phyloP scores from a whole-genome alignment of 1,139 yeast genomes.

The Torulaspora pretoriensis region DNA sequence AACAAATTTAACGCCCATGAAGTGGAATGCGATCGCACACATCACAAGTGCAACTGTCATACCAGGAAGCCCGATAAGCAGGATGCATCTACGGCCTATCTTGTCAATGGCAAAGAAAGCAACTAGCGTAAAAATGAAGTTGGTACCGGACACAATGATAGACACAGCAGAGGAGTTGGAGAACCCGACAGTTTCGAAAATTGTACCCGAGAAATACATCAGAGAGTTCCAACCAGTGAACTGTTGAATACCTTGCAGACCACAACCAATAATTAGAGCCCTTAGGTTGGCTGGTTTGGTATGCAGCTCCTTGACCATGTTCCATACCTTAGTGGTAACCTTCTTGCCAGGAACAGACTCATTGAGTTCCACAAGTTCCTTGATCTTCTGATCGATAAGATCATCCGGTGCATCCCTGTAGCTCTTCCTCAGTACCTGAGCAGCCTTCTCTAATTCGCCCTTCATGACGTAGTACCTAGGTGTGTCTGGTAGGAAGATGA shows the following conservation, averaged over 20 bases:
- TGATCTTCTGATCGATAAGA: conserved; percentile 53
- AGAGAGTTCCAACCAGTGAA: conserved; percentile 93
- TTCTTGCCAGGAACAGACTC: conserved; percentile 61
- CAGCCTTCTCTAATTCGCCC: conserved; percentile 62
- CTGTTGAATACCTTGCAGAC: conserved; percentile 91
- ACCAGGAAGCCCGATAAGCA: conserved; percentile 71
- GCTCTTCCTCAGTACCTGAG: conserved; percentile 55
- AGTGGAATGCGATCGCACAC: conserved; percentile 88
- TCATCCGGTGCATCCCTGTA: conserved; percentile 55
- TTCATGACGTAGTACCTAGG: conserved; percentile 82
- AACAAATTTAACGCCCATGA: conserved; percentile 55
- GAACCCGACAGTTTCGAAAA: conserved; percentile 86
- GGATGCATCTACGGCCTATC: conserved; percentile 78
- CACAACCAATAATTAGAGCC: conserved; percentile 85
- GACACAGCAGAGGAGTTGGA: conserved; percentile 88
- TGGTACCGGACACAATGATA: conserved; percentile 85
- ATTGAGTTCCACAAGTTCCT: conserved; percentile 54
- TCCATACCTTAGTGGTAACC: conserved; percentile 52
- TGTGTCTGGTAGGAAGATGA: conserved; percentile 88
- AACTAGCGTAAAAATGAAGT: conserved; percentile 75
- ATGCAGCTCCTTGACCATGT: conserved; percentile 66
- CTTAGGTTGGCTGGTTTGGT: conserved; percentile 75
- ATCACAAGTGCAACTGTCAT: conserved; percentile 73
- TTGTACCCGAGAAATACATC: conserved; percentile 89
- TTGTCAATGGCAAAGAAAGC: conserved; percentile 82